A percentile compares a stretch with the other conserved stretches of the same genome.
phyloP scores from a whole-genome alignment of 2,329 filamentous ascomycete genomes.

The Aureobasidium leucospermi region DNA sequence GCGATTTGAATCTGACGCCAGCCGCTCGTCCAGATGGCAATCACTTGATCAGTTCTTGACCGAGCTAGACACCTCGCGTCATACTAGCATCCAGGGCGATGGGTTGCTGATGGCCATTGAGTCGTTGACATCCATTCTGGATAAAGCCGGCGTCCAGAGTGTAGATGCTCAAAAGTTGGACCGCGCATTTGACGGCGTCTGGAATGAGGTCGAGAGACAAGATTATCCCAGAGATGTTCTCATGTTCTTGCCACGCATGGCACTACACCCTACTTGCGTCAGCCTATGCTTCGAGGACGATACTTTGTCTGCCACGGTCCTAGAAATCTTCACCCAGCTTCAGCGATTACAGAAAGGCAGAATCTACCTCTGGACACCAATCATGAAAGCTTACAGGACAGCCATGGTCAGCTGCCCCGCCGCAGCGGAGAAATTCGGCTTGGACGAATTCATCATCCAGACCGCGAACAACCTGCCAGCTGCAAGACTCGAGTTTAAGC shows the following conservation, averaged over 20 bases:
- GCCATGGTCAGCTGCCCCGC: constrained; percentile 21
- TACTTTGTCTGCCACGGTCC: neutral
- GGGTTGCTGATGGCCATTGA: constrained; percentile 25
- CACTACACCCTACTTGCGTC: constrained; percentile 30
- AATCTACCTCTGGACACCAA: constrained; percentile 25
- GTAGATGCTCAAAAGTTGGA: constrained; percentile 2
- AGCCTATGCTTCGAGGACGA: constrained; percentile 17
- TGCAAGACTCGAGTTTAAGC: constrained; percentile 36
- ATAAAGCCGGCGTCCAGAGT: constrained; percentile 6
- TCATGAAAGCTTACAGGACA: constrained; percentile 22
- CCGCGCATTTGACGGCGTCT: constrained; percentile 30
- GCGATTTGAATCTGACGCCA: neutral
- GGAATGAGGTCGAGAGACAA: constrained; percentile 41
- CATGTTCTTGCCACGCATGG: constrained; percentile 29
- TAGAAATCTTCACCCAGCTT: constrained; percentile 13
- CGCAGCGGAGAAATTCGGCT: constrained; percentile 26
- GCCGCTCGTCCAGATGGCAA: neutral
- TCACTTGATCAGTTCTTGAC: constrained; percentile 22
- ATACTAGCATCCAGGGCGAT: constrained; percentile 26
- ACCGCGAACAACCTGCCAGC: constrained; percentile 35
- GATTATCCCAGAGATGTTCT: constrained; percentile 38
- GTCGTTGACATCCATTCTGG: constrained; percentile 21
- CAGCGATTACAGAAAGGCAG: constrained; percentile 21
- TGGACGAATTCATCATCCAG: constrained; percentile 34
- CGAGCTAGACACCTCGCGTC: constrained; percentile 22